Evolutionary conservation across 179 eudicot species (phyloP), one percentile per base, ranked within the genome.

Genomic region (Nepenthes alata): DNA sequence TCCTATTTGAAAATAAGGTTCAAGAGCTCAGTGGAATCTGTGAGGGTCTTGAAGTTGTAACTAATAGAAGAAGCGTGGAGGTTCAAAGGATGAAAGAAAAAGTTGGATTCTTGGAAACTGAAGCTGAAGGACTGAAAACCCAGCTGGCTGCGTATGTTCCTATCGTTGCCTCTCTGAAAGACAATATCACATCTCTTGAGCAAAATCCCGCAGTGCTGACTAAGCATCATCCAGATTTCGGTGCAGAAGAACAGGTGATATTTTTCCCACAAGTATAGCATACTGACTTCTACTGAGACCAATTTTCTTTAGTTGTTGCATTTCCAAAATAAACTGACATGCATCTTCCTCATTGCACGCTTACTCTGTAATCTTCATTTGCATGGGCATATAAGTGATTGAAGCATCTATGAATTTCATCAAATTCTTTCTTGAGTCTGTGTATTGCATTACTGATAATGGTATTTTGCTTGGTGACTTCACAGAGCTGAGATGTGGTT

Each of bases 1-100:
- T 80, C 66, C 67, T 93, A 47, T 73, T 73, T 62, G 79, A 89
- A 67, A 71, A 81, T 64, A 90, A 93, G 77, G 83, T 87, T 60
- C 77, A 80, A 54, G 95, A 93, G 72, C 89, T 93, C 58, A 70
- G 78, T 63, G 80, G 66, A 68, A 66, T 74, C 47, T 91, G 95
- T 71, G 78, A 74, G 79, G 70, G 16, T 61, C 93, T 93, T 53
- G 90, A 83, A 71, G 72, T 74, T 62, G 82, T 87, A 63, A 76
- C 70, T 60, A 74, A 70, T 58, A 73, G 73, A 49, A 85, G 81
- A 72, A 76, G 83, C 10, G 52, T 49, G 52, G 95, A 83, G 78
- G 76, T 85, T 73, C 87, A 85, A 67, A 62, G 59, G 64, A 80
- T 85, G 93, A 85, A 82, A 74, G 71, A 58, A 50, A 77, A 66